Evolutionary conservation across 2,329 filamentous ascomycete species (phyloP).

Genomic region (Fusarium praegraminearum): DNA sequence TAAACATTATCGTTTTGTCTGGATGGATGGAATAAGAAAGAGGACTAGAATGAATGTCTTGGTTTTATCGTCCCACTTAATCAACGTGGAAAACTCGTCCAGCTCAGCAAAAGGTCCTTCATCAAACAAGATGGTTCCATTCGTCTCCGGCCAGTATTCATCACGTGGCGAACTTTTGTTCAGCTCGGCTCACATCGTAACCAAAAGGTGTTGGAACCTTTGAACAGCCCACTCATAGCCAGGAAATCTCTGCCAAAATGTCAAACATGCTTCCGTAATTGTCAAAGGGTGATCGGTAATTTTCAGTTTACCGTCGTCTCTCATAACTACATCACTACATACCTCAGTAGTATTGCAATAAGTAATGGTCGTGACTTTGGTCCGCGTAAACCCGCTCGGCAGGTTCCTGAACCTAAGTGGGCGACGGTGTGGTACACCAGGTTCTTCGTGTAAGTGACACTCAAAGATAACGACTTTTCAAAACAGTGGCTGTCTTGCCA

Average conservation of each 20-base stretch:
- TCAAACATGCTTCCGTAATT: not conserved
- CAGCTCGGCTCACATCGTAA: conserved; percentile 20
- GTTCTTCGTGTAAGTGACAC: not conserved
- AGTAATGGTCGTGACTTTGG: not conserved
- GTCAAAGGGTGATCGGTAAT: not conserved
- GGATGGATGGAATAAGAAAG: not conserved
- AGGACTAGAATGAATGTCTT: not conserved
- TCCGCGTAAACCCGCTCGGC: not conserved
- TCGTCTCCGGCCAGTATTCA: conserved; percentile 5
- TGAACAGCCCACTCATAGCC: conserved; percentile 29
- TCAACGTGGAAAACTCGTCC: conserved; percentile 2
- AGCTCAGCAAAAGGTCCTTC: conserved; percentile 33
- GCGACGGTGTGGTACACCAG: not conserved
- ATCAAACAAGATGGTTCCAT: conserved; percentile 28
- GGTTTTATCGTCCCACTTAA: conserved; percentile 16
- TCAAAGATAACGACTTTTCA: not conserved
- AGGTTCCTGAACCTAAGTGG: not conserved
- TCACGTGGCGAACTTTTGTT: conserved; percentile 41
- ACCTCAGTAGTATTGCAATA: not conserved
- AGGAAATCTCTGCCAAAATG: conserved; percentile 16
- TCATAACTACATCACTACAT: not conserved
- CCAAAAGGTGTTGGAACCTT: conserved; percentile 33
- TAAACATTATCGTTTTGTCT: not conserved
- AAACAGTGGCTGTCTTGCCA: not conserved
- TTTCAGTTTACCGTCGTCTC: not conserved